These are phyloP conservation scores for Hyaloperonospora arabidopsidis DNA, from an alignment of 352 stramenopile genomes.

Conservation along the genomic window DNA sequence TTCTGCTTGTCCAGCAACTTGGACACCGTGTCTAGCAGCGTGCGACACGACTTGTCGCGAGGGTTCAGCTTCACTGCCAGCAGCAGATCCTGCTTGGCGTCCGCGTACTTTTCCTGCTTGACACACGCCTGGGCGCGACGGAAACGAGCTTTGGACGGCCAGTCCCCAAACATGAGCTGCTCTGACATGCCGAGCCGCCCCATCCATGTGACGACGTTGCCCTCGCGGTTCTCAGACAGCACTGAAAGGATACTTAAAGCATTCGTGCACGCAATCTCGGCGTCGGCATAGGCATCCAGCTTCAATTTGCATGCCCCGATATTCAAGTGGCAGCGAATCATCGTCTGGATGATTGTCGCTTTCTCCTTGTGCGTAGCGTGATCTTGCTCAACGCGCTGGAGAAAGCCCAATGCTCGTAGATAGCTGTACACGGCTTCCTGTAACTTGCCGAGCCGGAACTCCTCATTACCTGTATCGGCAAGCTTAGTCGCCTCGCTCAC, in stretches of 20 bases:
- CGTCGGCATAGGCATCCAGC: slow-evolving; percentile 49
- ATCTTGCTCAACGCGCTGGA: slow-evolving; percentile 75
- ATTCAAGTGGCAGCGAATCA: slow-evolving; percentile 85
- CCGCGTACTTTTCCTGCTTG: slow-evolving; percentile 64
- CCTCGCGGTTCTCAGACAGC: slow-evolving; percentile 61
- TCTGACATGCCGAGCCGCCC: slow-evolving; percentile 65
- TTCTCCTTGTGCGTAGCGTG: slow-evolving; percentile 79
- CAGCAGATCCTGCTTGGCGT: slow-evolving; percentile 73
- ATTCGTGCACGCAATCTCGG: slow-evolving; percentile 76
- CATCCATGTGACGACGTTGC: slow-evolving; percentile 84
- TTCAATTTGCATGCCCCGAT: slow-evolving; percentile 83
- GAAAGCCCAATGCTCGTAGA: slow-evolving; percentile 52
- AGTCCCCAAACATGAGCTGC: slow-evolving; percentile 78
- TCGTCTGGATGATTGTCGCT: slow-evolving; percentile 79
- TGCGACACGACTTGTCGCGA: slow-evolving; percentile 74
- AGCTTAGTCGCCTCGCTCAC: slow-evolving; percentile 56
- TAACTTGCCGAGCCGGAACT: slow-evolving; percentile 53
- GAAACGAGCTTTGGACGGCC: slow-evolving; percentile 81
- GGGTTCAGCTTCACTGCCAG: slow-evolving; percentile 72
- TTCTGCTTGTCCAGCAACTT: slow-evolving; percentile 72
- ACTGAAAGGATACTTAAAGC: slow-evolving; percentile 74
- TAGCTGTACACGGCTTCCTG: slow-evolving; percentile 73
- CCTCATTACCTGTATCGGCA: slow-evolving; percentile 60
- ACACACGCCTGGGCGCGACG: slow-evolving; percentile 67
- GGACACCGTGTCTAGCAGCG: slow-evolving; percentile 60